phyloP scores from a whole-genome alignment of 192 early-diverging fungal species.

The Glomus cerebriforme region DNA sequence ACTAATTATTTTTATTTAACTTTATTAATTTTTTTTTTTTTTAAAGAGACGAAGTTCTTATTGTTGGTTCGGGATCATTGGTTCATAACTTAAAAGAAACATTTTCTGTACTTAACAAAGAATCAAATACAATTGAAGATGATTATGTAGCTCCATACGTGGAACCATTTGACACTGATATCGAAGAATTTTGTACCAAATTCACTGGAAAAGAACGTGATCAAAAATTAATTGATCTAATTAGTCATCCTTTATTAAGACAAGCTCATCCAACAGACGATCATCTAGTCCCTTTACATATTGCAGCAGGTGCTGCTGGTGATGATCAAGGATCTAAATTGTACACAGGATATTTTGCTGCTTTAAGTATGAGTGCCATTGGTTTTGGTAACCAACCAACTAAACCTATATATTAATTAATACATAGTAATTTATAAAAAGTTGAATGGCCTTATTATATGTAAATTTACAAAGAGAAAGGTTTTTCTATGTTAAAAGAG shows the following conservation, averaged over 20 bases:
- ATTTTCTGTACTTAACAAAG: constrained; percentile 35
- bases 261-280: constrained; percentile 67
- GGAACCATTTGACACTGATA: constrained; percentile 56
- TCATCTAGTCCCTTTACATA: constrained; percentile 69
- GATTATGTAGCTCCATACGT: constrained; percentile 50
- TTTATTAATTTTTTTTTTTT: not conserved
- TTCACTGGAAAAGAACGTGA: constrained; percentile 4
- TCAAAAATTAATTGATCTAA: constrained; percentile 1
- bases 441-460: too few relatives aligned
- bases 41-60: constrained; percentile 57
- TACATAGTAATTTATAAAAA: too few relatives aligned
- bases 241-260: constrained; percentile 34
- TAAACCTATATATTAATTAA: not conserved
- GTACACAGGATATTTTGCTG: not conserved
- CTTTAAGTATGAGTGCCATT: not conserved
- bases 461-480: too few relatives aligned
- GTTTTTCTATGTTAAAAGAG: too few relatives aligned
- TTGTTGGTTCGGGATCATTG: constrained; percentile 67
- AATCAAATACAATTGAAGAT: constrained; percentile 21
- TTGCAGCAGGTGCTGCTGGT: constrained; percentile 64
- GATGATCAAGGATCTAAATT: constrained; percentile 33
- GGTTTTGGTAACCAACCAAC: not conserved
- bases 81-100: constrained; percentile 66
- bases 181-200: constrained; percentile 44
- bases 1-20: not conserved